These are phyloP conservation scores for Raddia guianensis DNA, from an alignment of 176 grass and related monocot genomes.

Conservation along the genomic window DNA sequence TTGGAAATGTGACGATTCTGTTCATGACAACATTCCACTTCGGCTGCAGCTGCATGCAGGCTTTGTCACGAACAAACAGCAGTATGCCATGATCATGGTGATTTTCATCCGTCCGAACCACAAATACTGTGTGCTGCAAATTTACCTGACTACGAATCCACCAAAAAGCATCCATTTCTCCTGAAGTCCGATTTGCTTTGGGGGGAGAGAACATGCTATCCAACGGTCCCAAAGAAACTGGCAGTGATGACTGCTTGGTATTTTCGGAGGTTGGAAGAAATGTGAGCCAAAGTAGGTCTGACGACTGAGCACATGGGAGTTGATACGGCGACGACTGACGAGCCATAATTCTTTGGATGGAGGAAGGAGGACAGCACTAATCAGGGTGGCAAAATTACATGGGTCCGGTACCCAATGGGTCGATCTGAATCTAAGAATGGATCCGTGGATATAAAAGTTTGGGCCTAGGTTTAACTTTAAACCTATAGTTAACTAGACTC, in stretches of 20 bases:
- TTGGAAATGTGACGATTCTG: not conserved
- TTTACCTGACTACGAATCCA: not conserved
- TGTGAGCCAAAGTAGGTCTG: not conserved
- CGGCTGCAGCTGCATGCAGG: not conserved
- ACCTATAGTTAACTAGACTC: too few relatives aligned
- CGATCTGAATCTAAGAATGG: too few relatives aligned
- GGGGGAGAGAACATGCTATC: not conserved
- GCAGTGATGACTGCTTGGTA: not conserved
- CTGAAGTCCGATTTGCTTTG: not conserved
- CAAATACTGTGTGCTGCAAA: not conserved
- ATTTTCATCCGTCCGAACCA: not conserved
- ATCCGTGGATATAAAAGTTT: too few relatives aligned
- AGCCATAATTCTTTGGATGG: not conserved
- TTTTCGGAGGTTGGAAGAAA: not conserved
- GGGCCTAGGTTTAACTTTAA: too few relatives aligned
- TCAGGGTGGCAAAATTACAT: too few relatives aligned
- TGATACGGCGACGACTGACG: not conserved
- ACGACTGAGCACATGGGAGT: constrained; percentile 5
- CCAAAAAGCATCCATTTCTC: not conserved
- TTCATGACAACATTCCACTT: not conserved
- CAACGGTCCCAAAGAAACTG: not conserved
- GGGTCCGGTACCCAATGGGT: too few relatives aligned
- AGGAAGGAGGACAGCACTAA: not conserved
- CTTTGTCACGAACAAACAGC: not conserved
- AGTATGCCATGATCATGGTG: not conserved